Evolutionary conservation across 2,329 filamentous ascomycete genomes (phyloP).

Genomic region (Nigrospora sphaerica): DNA sequence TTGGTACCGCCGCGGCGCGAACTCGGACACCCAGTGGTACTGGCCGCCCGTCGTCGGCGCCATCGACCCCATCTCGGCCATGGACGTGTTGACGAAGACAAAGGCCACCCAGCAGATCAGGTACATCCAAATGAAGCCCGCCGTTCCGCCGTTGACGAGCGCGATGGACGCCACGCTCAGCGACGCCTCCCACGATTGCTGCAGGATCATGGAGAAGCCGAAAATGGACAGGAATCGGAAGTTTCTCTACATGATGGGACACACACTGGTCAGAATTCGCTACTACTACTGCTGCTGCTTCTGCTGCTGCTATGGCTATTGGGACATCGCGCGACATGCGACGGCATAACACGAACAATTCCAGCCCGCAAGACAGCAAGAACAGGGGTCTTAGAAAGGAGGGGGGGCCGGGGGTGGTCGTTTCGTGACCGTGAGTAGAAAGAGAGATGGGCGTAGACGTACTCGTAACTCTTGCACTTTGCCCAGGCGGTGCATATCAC

Average conservation of each 20-base stretch:
- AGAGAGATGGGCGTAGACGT: slow-evolving; percentile 4
- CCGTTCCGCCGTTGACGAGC: slow-evolving; percentile 11
- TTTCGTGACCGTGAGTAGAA: slow-evolving; percentile 6
- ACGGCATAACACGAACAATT: too few species aligned
- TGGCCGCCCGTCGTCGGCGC: slow-evolving; percentile 4
- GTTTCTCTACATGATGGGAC: not conserved
- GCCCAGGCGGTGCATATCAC: slow-evolving; percentile 5
- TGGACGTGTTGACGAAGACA: slow-evolving; percentile 6
- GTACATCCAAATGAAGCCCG: slow-evolving; percentile 15
- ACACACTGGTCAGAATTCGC: too few species aligned
- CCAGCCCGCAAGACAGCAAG: too few species aligned
- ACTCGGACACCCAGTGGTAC: slow-evolving; percentile 7
- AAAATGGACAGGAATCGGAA: slow-evolving; percentile 17
- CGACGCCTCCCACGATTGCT: slow-evolving; percentile 13
- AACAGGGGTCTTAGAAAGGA: too few species aligned
- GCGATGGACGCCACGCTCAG: slow-evolving; percentile 10
- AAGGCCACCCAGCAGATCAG: slow-evolving; percentile 10
- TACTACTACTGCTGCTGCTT: too few species aligned
- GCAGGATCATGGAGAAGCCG: slow-evolving; percentile 9
- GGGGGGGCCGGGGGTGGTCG: too few species aligned
- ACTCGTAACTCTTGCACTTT: slow-evolving; percentile 12
- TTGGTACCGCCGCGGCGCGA: slow-evolving; percentile 1
- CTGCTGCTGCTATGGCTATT: too few species aligned
- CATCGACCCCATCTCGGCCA: slow-evolving; percentile 9
- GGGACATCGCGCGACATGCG: too few species aligned